phyloP scores from a whole-genome alignment of 75 land plant genomes.

The Gnetum montanum region DNA sequence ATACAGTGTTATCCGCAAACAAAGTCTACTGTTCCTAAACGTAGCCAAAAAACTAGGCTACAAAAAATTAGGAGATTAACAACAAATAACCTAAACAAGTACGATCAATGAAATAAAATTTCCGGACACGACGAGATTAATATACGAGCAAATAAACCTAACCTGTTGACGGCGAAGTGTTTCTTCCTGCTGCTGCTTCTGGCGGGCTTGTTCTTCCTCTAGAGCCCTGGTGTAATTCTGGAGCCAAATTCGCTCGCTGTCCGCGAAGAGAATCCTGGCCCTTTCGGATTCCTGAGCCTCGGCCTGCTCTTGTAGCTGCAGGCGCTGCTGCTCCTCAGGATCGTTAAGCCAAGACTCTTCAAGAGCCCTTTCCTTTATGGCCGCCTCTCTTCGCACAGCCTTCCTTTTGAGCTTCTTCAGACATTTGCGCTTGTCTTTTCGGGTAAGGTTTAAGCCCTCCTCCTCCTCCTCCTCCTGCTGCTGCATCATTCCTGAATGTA shows the following conservation, averaged over 20 bases:
- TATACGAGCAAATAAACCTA: not conserved
- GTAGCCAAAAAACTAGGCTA: not conserved
- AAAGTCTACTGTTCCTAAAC: too few relatives aligned
- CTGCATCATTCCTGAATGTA: too few relatives aligned
- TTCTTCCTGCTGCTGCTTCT: slow-evolving; percentile 32
- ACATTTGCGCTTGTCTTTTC: slow-evolving; percentile 76
- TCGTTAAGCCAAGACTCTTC: slow-evolving; percentile 45
- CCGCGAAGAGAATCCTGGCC: slow-evolving; percentile 56
- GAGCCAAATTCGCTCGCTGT: slow-evolving; percentile 62
- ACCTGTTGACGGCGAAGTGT: slow-evolving; percentile 12
- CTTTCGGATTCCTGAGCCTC: slow-evolving; percentile 39
- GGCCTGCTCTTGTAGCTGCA: slow-evolving; percentile 23
- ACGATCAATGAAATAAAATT: not conserved
- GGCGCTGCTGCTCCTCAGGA: slow-evolving; percentile 41
- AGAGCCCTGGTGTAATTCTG: slow-evolving; percentile 29
- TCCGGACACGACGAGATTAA: too few relatives aligned
- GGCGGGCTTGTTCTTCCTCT: slow-evolving; percentile 27
- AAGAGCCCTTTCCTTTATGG: slow-evolving; percentile 31
- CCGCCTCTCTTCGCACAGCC: slow-evolving; percentile 45
- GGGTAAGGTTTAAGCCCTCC: slow-evolving; percentile 29
- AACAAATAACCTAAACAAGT: not conserved
- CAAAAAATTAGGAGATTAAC: not conserved
- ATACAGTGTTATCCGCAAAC: too few relatives aligned
- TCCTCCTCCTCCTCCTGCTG: too few relatives aligned
- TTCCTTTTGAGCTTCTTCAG: slow-evolving; percentile 77